These are phyloP conservation scores for Neopestalotiopsis clavispora DNA, from an alignment of 2,329 filamentous ascomycete genomes.

Conservation along the genomic window DNA sequence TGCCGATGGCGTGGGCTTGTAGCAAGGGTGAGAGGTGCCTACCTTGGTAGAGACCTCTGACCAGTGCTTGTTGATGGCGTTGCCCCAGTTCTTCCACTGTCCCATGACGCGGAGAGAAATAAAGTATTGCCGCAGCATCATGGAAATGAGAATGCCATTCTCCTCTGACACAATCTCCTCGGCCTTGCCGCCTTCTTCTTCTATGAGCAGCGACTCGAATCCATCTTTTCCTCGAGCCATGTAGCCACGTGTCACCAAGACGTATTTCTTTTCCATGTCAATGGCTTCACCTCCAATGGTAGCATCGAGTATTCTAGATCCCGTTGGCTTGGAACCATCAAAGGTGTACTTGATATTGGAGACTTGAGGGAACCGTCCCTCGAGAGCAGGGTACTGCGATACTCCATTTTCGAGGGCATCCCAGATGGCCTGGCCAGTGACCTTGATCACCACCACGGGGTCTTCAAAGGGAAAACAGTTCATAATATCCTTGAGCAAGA, in stretches of 20 bases:
- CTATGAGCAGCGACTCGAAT: slow-evolving; percentile 75
- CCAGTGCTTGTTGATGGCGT: slow-evolving; percentile 69
- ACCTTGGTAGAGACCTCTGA: slow-evolving; percentile 65
- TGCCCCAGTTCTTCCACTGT: slow-evolving; percentile 75
- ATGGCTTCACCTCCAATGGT: slow-evolving; percentile 66
- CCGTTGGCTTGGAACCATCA: slow-evolving; percentile 64
- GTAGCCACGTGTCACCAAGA: slow-evolving; percentile 81
- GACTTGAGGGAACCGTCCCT: slow-evolving; percentile 86
- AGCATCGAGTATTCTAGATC: slow-evolving; percentile 67
- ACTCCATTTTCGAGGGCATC: slow-evolving; percentile 87
- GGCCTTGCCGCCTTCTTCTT: slow-evolving; percentile 75
- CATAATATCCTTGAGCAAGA: slow-evolving; percentile 81
- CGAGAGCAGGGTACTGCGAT: slow-evolving; percentile 78
- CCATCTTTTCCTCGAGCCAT: slow-evolving; percentile 91
- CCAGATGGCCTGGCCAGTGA: slow-evolving; percentile 73
- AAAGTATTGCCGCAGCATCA: slow-evolving; percentile 89
- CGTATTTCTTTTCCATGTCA: slow-evolving; percentile 68
- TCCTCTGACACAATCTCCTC: slow-evolving; percentile 85
- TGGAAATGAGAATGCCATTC: slow-evolving; percentile 84
- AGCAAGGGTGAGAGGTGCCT: slow-evolving; percentile 53
- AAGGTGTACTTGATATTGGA: slow-evolving; percentile 81
- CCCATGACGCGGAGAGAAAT: slow-evolving; percentile 83
- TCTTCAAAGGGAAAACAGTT: slow-evolving; percentile 94
- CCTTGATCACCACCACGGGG: slow-evolving; percentile 77
- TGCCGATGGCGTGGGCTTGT: slow-evolving; percentile 39